Conservation (phyloP, 2,329 filamentous ascomycete species). For the Apiospora kogelbergensis region DNA sequence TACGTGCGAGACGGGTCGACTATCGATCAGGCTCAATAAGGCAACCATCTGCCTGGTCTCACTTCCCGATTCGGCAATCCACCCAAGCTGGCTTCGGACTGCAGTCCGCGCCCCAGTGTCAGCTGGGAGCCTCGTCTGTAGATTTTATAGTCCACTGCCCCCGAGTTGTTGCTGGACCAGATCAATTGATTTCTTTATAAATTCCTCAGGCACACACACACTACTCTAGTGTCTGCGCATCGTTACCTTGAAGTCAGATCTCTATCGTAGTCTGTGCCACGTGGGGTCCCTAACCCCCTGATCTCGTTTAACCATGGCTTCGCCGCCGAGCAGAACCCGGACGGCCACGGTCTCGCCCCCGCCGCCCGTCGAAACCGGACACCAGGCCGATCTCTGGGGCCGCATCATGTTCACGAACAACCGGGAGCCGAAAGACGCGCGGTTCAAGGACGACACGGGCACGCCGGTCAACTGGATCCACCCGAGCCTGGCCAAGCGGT, state of each 20-base stretch:
- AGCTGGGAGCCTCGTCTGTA: not conserved
- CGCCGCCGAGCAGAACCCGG: not conserved
- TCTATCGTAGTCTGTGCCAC: not conserved
- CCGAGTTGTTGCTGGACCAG: not conserved
- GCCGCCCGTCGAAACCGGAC: not conserved
- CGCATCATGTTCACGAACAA: not conserved
- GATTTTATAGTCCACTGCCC: not conserved
- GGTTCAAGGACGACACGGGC: conserved; percentile 14
- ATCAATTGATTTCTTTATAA: not conserved
- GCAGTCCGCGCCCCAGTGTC: not conserved
- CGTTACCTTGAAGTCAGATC: not conserved
- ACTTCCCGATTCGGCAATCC: not conserved
- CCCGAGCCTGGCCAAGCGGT: conserved; percentile 4
- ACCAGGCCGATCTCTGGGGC: conserved; percentile 8
- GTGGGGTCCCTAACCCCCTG: not conserved
- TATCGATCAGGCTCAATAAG: not conserved
- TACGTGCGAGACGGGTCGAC: not conserved
- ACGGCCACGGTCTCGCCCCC: not conserved
- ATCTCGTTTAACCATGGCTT: not conserved
- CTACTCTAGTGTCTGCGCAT: not conserved
- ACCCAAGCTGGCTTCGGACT: not conserved
- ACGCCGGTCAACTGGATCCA: conserved; percentile 16
- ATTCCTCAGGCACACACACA: not conserved
- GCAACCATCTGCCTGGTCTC: not conserved
- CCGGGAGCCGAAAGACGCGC: not conserved